Conservation (phyloP, 2,329 filamentous ascomycete species). For the Neofusicoccum kwambonambiense region DNA sequence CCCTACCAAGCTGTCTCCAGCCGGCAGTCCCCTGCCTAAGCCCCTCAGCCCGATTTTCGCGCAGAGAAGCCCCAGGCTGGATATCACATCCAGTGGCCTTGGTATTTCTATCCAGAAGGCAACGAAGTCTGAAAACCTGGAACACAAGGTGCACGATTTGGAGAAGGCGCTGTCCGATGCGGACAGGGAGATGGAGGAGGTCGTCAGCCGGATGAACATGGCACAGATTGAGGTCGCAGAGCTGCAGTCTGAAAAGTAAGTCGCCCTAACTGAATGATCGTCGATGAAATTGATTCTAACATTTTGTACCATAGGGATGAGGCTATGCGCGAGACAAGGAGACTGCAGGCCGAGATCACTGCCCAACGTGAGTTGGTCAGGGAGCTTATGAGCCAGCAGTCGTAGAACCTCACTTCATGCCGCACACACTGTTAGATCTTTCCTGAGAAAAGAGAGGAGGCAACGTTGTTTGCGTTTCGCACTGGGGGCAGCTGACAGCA, state of each 20-base stretch:
- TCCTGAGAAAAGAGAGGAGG: neutral
- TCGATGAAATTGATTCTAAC: neutral
- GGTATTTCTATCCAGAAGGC: conserved; percentile 64
- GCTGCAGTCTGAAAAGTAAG: conserved; percentile 66
- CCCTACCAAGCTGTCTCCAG: conserved; percentile 22
- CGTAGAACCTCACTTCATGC: neutral
- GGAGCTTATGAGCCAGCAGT: conserved; percentile 40
- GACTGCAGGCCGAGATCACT: conserved; percentile 66
- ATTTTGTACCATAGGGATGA: conserved; percentile 55
- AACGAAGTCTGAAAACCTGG: conserved; percentile 70
- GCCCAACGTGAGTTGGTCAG: conserved; percentile 62
- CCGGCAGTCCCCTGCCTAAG: conserved; percentile 55
- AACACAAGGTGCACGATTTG: conserved; percentile 76
- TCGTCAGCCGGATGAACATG: conserved; percentile 76
- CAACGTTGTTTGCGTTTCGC: neutral
- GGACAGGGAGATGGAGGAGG: conserved; percentile 79
- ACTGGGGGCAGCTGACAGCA: neutral
- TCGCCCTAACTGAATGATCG: neutral
- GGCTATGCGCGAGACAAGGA: conserved; percentile 68
- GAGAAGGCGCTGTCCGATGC: conserved; percentile 76
- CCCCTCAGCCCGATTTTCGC: conserved; percentile 63
- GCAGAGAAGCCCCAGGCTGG: conserved; percentile 59
- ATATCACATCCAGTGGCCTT: conserved; percentile 60
- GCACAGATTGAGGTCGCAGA: conserved; percentile 82
- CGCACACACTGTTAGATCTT: neutral